These are phyloP conservation scores for Eucalyptus regnans DNA, from an alignment of 345 rosid species.

Conservation along the genomic window DNA sequence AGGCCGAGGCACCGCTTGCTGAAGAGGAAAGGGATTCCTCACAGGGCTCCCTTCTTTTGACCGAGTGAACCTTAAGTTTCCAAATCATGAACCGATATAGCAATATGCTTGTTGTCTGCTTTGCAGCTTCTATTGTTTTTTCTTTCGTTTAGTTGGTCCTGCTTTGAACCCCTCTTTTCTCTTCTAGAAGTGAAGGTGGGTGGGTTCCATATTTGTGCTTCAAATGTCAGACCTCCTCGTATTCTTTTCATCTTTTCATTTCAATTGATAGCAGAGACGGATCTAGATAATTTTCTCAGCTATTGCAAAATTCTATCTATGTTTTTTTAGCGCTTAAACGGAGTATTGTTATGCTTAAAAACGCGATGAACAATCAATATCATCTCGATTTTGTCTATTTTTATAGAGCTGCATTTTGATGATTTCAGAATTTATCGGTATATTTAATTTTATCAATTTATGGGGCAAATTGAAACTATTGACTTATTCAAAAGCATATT, in stretches of 20 bases:
- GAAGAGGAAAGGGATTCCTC: constrained; percentile 15
- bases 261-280: not conserved
- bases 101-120: not conserved
- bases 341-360: not conserved
- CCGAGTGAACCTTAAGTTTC: not conserved
- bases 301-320: not conserved
- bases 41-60: constrained; percentile 33
- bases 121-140: not conserved
- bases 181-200: not conserved
- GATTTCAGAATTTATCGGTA: not conserved
- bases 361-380: not conserved
- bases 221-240: not conserved
- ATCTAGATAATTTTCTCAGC: not conserved
- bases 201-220: not conserved
- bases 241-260: not conserved
- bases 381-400: not conserved
- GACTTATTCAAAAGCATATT: not conserved
- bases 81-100: not conserved
- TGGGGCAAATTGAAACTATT: not conserved
- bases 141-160: not conserved
- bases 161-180: not conserved
- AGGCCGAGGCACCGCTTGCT: constrained; percentile 33
- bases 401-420: not conserved
- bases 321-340: not conserved
- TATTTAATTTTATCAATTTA: too few species aligned